A percentile compares a stretch with the other conserved stretches of the same genome.
These are phyloP conservation scores for Chrysanthemum makinoi DNA, from an alignment of 129 eudicot genomes.

Conservation along the genomic window DNA sequence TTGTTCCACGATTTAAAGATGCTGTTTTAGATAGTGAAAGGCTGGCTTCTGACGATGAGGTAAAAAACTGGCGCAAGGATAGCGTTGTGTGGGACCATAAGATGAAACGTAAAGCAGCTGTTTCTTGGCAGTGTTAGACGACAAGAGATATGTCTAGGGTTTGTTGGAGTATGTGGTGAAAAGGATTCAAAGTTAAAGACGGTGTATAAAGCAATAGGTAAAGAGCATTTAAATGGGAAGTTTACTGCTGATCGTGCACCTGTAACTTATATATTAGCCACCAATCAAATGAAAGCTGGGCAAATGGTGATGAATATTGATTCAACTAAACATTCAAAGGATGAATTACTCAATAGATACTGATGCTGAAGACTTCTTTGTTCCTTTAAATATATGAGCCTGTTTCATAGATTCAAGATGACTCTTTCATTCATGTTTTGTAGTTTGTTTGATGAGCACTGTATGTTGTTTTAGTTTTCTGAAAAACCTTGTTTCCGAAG, in stretches of 20 bases:
- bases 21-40: conserved; percentile 15
- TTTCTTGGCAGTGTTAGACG: conserved; percentile 36
- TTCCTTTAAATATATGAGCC: background rate
- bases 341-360: conserved; percentile 18
- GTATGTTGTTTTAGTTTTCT: conserved; percentile 14
- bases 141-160: conserved; percentile 18
- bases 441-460: conserved; percentile 8
- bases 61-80: conserved; percentile 41
- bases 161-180: conserved; percentile 17
- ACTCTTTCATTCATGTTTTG: conserved; percentile 13
- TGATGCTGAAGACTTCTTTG: background rate
- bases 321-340: conserved; percentile 24
- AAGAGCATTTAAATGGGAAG: conserved; percentile 27
- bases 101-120: conserved; percentile 52
- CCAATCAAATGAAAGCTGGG: conserved; percentile 45
- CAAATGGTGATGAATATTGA: conserved; percentile 59
- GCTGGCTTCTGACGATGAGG: conserved; percentile 31
- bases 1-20: conserved; percentile 36
- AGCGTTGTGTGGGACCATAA: conserved; percentile 47
- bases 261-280: conserved; percentile 53
- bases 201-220: conserved; percentile 8
- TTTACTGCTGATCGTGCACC: conserved; percentile 37
- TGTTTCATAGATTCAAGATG: conserved; percentile 22
- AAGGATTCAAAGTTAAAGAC: conserved; percentile 20
- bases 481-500: background rate